Evolutionary conservation across 75 land plant species (phyloP).

Genomic region (Isoetes taiwanensis): DNA sequence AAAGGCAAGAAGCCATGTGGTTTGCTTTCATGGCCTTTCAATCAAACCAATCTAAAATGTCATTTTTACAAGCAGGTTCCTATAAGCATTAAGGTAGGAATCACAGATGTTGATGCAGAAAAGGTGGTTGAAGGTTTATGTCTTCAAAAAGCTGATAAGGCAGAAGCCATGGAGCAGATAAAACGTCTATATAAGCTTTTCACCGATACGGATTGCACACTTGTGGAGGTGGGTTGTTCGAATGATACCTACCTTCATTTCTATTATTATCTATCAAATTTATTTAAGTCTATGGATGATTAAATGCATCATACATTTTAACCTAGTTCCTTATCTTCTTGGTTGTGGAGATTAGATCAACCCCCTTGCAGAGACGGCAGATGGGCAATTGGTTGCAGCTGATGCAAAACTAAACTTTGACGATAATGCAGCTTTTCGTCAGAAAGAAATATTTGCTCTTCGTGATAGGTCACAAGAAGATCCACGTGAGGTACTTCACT

Average conservation of each 20-base stretch:
- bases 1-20: constrained; percentile 33
- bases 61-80: constrained; percentile 48
- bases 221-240: constrained; percentile 50
- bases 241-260: neutral
- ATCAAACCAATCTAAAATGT: neutral
- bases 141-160: constrained; percentile 55
- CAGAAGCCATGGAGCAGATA: constrained; percentile 71
- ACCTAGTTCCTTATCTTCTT: neutral
- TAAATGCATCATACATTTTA: neutral
- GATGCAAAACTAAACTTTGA: constrained; percentile 98
- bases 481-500: constrained; percentile 69
- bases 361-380: constrained; percentile 88
- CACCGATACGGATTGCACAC: constrained; percentile 74
- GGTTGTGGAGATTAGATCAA: constrained; percentile 51
- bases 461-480: constrained; percentile 94
- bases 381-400: constrained; percentile 70
- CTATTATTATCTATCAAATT: neutral
- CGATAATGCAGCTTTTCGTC: constrained; percentile 93
- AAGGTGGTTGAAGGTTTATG: constrained; percentile 89
- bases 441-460: constrained; percentile 73
- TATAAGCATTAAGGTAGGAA: constrained; percentile 75
- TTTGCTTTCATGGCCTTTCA: neutral
- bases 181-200: constrained; percentile 84
- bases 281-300: neutral
- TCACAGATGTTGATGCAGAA: constrained; percentile 93